A percentile compares a stretch with the other conserved stretches of the same genome.
Conservation (phyloP, 2,329 filamentous ascomycete genomes). For the Trichophyton simii region DNA sequence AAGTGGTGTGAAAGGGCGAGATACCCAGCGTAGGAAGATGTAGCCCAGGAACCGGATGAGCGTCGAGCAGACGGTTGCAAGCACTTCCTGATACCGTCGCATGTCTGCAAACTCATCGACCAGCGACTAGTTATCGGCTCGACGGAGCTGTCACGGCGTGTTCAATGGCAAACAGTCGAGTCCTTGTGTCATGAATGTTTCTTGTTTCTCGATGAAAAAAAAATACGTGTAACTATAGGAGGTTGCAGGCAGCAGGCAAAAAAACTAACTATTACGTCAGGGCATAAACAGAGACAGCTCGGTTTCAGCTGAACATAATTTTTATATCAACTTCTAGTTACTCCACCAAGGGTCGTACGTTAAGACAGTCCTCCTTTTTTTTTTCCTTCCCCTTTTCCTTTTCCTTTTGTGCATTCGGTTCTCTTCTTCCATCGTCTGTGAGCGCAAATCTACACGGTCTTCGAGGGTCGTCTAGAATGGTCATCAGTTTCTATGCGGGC, state of each 20-base stretch:
- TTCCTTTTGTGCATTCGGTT: too few relatives aligned
- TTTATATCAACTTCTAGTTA: not conserved
- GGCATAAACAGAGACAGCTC: not conserved
- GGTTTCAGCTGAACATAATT: not conserved
- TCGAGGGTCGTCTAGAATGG: not conserved
- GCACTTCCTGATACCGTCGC: constrained; percentile 22
- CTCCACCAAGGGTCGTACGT: not conserved
- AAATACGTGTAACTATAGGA: too few relatives aligned
- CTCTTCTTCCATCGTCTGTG: too few relatives aligned
- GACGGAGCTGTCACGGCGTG: not conserved
- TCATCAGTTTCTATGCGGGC: not conserved
- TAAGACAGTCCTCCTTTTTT: not conserved
- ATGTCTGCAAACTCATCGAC: constrained; percentile 16
- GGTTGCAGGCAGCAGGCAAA: not conserved
- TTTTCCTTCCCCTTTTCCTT: too few relatives aligned
- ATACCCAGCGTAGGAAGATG: constrained; percentile 36
- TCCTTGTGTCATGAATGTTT: not conserved
- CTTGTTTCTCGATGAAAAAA: too few relatives aligned
- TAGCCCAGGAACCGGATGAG: constrained; percentile 27
- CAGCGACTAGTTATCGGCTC: not conserved
- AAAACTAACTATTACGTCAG: not conserved
- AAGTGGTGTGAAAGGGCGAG: not conserved
- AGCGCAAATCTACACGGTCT: too few relatives aligned
- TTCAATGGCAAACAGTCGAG: not conserved
- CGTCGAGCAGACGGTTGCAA: constrained; percentile 26